A percentile compares a stretch with the other conserved stretches of the same genome.
phyloP scores from a whole-genome alignment of 2,329 filamentous ascomycete genomes.

The Dothiorella sarmentorum region DNA sequence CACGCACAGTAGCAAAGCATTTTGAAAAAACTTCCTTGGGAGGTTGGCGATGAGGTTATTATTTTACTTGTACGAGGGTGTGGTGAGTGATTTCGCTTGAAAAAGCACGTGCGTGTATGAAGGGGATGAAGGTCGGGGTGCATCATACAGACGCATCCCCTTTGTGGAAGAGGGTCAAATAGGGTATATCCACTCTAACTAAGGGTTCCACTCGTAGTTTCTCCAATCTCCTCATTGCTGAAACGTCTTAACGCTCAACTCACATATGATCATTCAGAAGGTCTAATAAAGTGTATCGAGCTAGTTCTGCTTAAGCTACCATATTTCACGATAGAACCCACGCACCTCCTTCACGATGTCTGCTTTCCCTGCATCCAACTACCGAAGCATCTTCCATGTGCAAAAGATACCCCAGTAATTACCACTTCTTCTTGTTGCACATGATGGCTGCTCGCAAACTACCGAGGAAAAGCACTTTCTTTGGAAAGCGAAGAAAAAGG shows the following conservation, averaged over 20 bases:
- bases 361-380: background rate
- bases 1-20: too few species aligned
- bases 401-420: background rate
- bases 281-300: background rate
- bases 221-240: background rate
- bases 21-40: too few species aligned
- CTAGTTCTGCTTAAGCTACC: slow-evolving; percentile 10
- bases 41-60: too few species aligned
- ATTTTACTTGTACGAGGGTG: too few species aligned
- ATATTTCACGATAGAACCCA: slow-evolving; percentile 2
- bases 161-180: background rate
- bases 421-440: background rate
- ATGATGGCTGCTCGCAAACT: slow-evolving; percentile 1
- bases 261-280: background rate
- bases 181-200: background rate
- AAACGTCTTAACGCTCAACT: background rate
- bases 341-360: background rate
- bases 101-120: background rate
- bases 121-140: background rate
- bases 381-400: background rate
- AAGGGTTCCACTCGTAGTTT: background rate
- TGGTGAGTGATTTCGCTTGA: too few species aligned
- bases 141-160: background rate
- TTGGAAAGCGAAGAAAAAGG: slow-evolving; percentile 1
- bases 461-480: slow-evolving; percentile 12